Evolutionary conservation across 306 rosid species (phyloP).

Genomic region (Inga leiocalycina): DNA sequence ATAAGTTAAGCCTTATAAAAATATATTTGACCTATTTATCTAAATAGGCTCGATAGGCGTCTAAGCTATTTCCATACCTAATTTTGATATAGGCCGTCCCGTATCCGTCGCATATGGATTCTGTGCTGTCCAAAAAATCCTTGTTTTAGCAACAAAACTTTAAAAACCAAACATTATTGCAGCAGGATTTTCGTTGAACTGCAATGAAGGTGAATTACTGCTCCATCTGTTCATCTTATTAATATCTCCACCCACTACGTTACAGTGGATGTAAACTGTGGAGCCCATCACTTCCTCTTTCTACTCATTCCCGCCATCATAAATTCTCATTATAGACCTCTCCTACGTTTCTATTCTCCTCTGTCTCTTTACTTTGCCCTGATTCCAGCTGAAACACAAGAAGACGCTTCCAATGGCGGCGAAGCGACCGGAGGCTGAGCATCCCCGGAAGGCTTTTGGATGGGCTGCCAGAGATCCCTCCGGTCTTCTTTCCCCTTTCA

Average conservation of each 20-base stretch:
- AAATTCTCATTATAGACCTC: background rate
- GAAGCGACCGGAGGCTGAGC: background rate
- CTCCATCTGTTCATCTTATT: background rate
- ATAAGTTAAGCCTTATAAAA: too few relatives aligned
- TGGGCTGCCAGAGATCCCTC: conserved; percentile 36
- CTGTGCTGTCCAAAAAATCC: too few relatives aligned
- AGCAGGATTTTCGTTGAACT: background rate
- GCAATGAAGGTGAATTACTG: background rate
- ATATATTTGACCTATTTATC: too few relatives aligned
- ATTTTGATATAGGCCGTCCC: too few relatives aligned
- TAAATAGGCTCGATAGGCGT: too few relatives aligned
- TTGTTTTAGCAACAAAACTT: background rate
- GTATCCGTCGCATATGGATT: background rate
- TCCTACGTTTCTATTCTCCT: background rate
- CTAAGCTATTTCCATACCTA: too few relatives aligned
- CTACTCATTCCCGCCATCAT: background rate
- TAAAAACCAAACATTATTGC: background rate
- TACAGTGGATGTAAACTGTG: background rate
- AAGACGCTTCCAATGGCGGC: background rate
- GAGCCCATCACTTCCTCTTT: background rate
- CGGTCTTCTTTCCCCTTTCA: conserved; percentile 41
- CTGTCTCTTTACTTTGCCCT: background rate
- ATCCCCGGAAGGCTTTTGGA: conserved; percentile 27
- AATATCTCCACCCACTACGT: background rate
- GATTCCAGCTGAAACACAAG: background rate